These are phyloP conservation scores for Achaetomiella virescens DNA, from an alignment of 495 filamentous ascomycete species.

Conservation along the genomic window DNA sequence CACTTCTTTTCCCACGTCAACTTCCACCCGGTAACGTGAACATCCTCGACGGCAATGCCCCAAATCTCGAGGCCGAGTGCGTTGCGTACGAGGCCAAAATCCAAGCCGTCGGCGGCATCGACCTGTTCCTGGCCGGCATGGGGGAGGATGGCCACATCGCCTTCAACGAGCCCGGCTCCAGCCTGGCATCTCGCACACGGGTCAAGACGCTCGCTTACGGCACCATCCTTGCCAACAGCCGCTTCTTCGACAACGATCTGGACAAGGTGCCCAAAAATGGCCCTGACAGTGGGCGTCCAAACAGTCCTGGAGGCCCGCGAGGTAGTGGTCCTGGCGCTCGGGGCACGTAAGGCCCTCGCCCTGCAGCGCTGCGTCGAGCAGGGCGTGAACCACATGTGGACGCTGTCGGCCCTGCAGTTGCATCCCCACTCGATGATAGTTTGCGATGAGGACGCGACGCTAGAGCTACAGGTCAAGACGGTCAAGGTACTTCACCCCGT, in stretches of 20 bases:
- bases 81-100: slow-evolving; percentile 74
- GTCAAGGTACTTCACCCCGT: slow-evolving; percentile 51
- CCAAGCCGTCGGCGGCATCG: slow-evolving; percentile 67
- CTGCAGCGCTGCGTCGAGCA: slow-evolving; percentile 75
- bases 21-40: slow-evolving; percentile 70
- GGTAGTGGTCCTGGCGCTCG: slow-evolving; percentile 75
- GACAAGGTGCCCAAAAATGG: slow-evolving; percentile 72
- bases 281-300: slow-evolving; percentile 81
- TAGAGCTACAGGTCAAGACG: slow-evolving; percentile 80
- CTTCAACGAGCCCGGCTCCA: slow-evolving; percentile 85
- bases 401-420: slow-evolving; percentile 70
- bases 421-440: slow-evolving; percentile 76
- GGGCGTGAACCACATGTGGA: slow-evolving; percentile 87
- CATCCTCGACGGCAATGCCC: slow-evolving; percentile 78
- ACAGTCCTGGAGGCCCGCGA: slow-evolving; percentile 77
- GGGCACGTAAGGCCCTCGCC: slow-evolving; percentile 75
- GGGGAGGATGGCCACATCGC: slow-evolving; percentile 84
- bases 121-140: slow-evolving; percentile 79
- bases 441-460: slow-evolving; percentile 78
- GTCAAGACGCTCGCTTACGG: slow-evolving; percentile 85
- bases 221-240: slow-evolving; percentile 76
- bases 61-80: slow-evolving; percentile 70
- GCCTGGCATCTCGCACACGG: slow-evolving; percentile 67
- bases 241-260: slow-evolving; percentile 74
- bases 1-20: slow-evolving; percentile 87